Evolutionary conservation across 2,329 filamentous ascomycete genomes (phyloP).

Genomic region (Microdochium nivale): DNA sequence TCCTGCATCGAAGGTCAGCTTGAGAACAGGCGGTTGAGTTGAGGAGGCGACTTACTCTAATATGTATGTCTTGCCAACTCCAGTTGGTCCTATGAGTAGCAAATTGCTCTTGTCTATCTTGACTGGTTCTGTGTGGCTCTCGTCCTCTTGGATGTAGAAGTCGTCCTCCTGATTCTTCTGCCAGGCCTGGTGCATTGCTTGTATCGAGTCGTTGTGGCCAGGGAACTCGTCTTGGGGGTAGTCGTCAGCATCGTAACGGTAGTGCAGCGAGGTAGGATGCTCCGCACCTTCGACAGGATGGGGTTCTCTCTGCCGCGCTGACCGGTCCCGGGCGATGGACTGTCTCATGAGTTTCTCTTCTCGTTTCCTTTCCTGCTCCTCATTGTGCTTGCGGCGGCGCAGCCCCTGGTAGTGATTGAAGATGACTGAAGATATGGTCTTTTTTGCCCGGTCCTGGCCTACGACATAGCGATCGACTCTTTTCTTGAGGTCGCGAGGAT

Average conservation of each 20-base stretch:
- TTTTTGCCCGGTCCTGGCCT: conserved; percentile 89
- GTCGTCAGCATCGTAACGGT: conserved; percentile 24
- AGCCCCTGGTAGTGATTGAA: conserved; percentile 96
- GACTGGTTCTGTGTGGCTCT: conserved; percentile 36
- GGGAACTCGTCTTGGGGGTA: conserved; percentile 43
- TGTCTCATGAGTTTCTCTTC: conserved; percentile 63
- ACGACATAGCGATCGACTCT: conserved; percentile 95
- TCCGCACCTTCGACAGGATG: conserved; percentile 72
- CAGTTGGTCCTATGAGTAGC: conserved; percentile 81
- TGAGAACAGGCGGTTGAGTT: conserved; percentile 1
- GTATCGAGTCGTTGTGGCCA: conserved; percentile 39
- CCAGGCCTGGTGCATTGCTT: conserved; percentile 28
- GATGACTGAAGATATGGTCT: conserved; percentile 83
- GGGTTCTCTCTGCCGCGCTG: conserved; percentile 44
- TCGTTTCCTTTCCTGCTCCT: conserved; percentile 51
- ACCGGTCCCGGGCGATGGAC: conserved; percentile 60
- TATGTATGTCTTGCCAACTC: conserved; percentile 95
- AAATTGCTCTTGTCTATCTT: conserved; percentile 96
- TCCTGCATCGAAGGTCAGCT: conserved; percentile 48
- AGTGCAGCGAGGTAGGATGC: conserved; percentile 15
- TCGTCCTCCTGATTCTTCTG: conserved; percentile 23
- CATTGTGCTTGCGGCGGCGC: conserved; percentile 68
- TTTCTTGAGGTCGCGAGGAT: conserved; percentile 67
- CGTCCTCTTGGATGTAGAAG: conserved; percentile 41
- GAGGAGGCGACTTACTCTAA: conserved; percentile 43